Conservation (phyloP, 371 early-diverging fungal species). For the Capillidium rhysosporum region DNA sequence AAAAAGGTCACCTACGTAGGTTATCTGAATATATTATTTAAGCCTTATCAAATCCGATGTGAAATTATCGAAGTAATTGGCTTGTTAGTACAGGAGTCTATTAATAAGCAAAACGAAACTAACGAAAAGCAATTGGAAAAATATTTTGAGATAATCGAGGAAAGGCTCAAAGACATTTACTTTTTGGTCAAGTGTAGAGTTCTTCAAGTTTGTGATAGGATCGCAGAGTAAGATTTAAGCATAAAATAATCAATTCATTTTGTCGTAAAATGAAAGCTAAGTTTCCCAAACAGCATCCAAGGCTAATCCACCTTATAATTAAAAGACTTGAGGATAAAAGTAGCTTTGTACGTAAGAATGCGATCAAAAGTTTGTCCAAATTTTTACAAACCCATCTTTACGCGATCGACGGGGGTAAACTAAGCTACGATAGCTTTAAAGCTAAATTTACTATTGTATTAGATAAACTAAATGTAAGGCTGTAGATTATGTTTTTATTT, state of each 20-base stretch:
- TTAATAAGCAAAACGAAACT: constrained; percentile 35
- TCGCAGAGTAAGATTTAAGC: constrained; percentile 37
- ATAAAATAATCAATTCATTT: not conserved
- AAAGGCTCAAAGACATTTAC: constrained; percentile 75
- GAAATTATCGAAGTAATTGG: constrained; percentile 77
- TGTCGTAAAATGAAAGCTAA: constrained; percentile 20
- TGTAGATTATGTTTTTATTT: constrained; percentile 8
- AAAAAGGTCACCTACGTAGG: not conserved
- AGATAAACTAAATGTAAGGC: constrained; percentile 34
- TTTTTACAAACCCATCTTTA: constrained; percentile 77
- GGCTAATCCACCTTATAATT: constrained; percentile 39
- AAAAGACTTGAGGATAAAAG: constrained; percentile 80
- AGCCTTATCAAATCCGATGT: constrained; percentile 66
- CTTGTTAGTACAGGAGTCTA: constrained; percentile 45
- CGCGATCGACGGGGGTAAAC: constrained; percentile 63
- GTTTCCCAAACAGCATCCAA: constrained; percentile 64
- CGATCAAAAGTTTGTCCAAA: constrained; percentile 57
- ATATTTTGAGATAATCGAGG: constrained; percentile 74
- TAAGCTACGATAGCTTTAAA: constrained; percentile 44
- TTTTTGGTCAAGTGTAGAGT: constrained; percentile 65
- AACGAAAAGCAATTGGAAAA: constrained; percentile 33
- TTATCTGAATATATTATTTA: not conserved
- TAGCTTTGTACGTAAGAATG: constrained; percentile 67
- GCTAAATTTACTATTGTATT: constrained; percentile 30
- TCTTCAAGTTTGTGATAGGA: constrained; percentile 57